Evolutionary conservation across 768 basidiomycete genomes (phyloP).

Genomic region (Psilocybe azurescens): DNA sequence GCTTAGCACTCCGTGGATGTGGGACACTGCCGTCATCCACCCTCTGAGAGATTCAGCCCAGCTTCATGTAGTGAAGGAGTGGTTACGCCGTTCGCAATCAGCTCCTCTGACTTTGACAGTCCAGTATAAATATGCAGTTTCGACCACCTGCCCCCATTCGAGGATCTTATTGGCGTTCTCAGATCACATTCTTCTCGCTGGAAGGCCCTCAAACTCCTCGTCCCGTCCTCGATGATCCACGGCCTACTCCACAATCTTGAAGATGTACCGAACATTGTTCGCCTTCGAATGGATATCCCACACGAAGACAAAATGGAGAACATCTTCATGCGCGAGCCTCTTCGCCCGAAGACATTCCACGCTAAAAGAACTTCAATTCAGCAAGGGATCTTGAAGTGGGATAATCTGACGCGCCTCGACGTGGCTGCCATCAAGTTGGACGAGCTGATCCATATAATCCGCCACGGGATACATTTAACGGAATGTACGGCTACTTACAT

Average conservation of each 20-base stretch:
- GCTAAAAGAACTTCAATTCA: neutral
- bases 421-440: neutral
- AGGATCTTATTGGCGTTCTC: neutral
- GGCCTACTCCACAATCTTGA: neutral
- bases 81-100: neutral
- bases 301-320: neutral
- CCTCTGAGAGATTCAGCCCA: neutral
- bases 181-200: neutral
- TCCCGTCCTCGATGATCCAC: neutral
- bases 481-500: neutral
- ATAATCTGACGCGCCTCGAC: neutral
- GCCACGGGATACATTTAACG: neutral
- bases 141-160: neutral
- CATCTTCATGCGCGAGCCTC: neutral
- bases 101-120: neutral
- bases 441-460: neutral
- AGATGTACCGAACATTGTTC: neutral
- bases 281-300: neutral
- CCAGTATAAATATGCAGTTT: neutral
- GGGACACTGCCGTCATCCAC: neutral
- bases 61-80: neutral
- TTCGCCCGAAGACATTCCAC: neutral
- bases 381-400: neutral
- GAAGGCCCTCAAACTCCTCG: neutral
- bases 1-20: neutral